phyloP scores from a whole-genome alignment of 208 protist species.

The Wallacemonas sp. region DNA sequence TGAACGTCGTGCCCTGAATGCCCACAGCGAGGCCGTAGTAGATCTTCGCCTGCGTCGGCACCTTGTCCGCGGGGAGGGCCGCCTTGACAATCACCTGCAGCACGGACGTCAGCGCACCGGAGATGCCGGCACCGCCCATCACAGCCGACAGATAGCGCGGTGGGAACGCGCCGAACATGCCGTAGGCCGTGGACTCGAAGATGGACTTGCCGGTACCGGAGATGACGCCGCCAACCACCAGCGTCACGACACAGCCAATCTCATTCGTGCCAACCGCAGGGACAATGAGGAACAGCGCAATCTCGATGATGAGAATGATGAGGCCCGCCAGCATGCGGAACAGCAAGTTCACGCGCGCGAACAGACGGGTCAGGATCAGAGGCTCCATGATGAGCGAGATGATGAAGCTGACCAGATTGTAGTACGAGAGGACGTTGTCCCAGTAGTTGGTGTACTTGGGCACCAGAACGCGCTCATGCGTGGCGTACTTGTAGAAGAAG shows the following conservation, averaged over 20 bases:
- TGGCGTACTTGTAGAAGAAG: conserved; percentile 62
- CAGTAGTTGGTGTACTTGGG: conserved; percentile 50
- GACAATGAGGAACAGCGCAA: conserved; percentile 56
- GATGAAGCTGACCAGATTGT: conserved; percentile 50
- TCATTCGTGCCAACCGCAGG: conserved; percentile 38
- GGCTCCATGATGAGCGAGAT: conserved; percentile 52
- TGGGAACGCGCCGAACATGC: conserved; percentile 63
- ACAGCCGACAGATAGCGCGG: conserved; percentile 50
- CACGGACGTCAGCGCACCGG: conserved; percentile 45
- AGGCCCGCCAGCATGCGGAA: conserved; percentile 45
- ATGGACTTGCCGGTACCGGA: conserved; percentile 60
- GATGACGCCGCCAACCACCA: conserved; percentile 42
- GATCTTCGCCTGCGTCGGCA: conserved; percentile 44
- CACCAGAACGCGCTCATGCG: conserved; percentile 28
- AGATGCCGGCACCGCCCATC: conserved; percentile 64
- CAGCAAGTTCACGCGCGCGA: conserved; percentile 44
- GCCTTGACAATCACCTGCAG: conserved; percentile 65
- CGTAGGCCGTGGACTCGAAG: conserved; percentile 76
- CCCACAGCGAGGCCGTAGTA: conserved; percentile 59
- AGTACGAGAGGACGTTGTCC: conserved; percentile 71
- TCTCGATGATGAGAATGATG: conserved; percentile 46
- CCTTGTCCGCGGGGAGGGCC: conserved; percentile 31
- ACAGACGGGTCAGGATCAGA: conserved; percentile 44
- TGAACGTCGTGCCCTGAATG: conserved; percentile 39
- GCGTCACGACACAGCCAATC: conserved; percentile 42